Base-by-base conservation (phyloP, 2,329 filamentous ascomycete genomes). In the Talaromyces sp. region DNA sequence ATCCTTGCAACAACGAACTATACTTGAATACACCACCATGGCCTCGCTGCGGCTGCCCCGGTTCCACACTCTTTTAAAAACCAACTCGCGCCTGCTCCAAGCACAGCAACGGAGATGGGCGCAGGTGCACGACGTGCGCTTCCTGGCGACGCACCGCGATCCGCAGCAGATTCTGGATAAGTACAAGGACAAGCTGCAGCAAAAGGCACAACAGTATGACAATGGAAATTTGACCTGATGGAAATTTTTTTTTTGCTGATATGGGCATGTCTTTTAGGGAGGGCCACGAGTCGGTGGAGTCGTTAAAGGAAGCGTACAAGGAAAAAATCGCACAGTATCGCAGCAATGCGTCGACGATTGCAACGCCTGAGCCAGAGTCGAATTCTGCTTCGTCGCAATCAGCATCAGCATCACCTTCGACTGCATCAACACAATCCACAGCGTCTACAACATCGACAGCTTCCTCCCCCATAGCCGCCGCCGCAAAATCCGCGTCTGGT, bases 51-150 rank as follows among this genome's bases (percentile, higher is more conserved):
- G 81, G 66, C 72, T 79, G 33, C 77, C 79, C 55, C 73, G 77
- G 27, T 75, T 87, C 44, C 83, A 84, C 44, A 77, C 81, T 62
- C 68, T 85, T 33, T 60, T 76, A 11, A 70, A 72, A 36, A 66
- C 64, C 17, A 67, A 66, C 7, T 66, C 66, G 4, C 69, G 42
- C 8, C 32, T 69, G 17, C 69, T 75, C 8, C 65, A 71, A 55
- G 70, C 71, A 30, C 70, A 73, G 59, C 93, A 97, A 76, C 86
- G 88, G 60, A 87, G 93, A 73, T 96, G 91, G 89, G 93, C 93
- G 1, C 91, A 91, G 70, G 92, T 97, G 32, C 91, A 96, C 75
- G 91, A 97, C 76, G 88, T 96, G 55, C 91, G 93, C 66, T 96
- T 93, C 81, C 84, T 96, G 53, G 89, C 89, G 64, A 95, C 92